Percentiles rank a stretch among this genome's conserved stretches.
Evolutionary conservation across 164 flowering plant genomes (phyloP).

Genomic region (Nelumbo lutea): DNA sequence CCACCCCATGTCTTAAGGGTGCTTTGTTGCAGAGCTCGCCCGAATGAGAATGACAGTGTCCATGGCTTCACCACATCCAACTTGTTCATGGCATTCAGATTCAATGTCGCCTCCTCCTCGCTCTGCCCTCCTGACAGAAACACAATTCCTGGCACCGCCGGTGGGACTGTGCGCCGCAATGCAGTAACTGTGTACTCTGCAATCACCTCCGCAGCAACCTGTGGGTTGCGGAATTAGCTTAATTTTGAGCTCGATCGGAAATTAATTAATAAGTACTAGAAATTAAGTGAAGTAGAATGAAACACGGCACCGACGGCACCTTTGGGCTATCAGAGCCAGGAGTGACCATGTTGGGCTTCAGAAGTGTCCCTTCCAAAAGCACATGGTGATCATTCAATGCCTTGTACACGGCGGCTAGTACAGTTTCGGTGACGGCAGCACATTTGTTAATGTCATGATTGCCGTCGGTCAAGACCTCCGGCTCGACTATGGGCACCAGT

Average conservation of each 20-base stretch:
- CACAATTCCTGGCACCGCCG: slow-evolving; percentile 84
- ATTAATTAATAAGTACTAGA: too few relatives aligned
- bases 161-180: slow-evolving; percentile 69
- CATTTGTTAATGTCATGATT: slow-evolving; percentile 59
- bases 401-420: slow-evolving; percentile 77
- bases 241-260: too few relatives aligned
- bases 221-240: background rate
- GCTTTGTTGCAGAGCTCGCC: slow-evolving; percentile 76
- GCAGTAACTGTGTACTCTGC: slow-evolving; percentile 75
- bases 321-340: slow-evolving; percentile 82
- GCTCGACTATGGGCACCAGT: slow-evolving; percentile 82
- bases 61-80: slow-evolving; percentile 76
- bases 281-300: too few relatives aligned
- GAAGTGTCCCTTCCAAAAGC: slow-evolving; percentile 73
- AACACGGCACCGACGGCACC: slow-evolving; percentile 26
- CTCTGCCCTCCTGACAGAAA: slow-evolving; percentile 83
- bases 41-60: slow-evolving; percentile 81
- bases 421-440: slow-evolving; percentile 67
- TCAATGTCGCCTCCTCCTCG: slow-evolving; percentile 78
- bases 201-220: slow-evolving; percentile 66
- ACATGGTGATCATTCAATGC: slow-evolving; percentile 86
- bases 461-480: slow-evolving; percentile 74
- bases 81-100: slow-evolving; percentile 76
- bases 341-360: slow-evolving; percentile 87
- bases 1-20: slow-evolving; percentile 84